Evolutionary conservation across 1,139 yeast species (phyloP).

Genomic region (Kodamaea sp.): DNA sequence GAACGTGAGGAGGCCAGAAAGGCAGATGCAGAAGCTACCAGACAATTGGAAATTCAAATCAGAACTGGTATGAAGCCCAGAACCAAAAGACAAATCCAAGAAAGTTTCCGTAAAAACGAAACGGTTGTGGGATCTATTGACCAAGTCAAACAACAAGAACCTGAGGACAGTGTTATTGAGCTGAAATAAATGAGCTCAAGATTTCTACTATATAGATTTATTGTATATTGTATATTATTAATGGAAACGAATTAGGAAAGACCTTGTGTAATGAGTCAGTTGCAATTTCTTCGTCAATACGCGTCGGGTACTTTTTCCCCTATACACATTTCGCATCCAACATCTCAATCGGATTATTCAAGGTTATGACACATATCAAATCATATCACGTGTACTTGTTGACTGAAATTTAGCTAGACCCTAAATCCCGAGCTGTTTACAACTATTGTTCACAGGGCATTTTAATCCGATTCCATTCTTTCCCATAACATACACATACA

Average conservation of each 20-base stretch:
- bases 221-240: background rate
- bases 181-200: too few species aligned
- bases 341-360: too few species aligned
- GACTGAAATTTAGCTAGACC: background rate
- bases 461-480: too few species aligned
- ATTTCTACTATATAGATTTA: too few species aligned
- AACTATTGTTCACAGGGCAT: too few species aligned
- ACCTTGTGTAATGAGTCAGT: too few species aligned
- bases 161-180: constrained; percentile 2
- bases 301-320: too few species aligned
- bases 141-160: constrained; percentile 30
- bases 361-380: too few species aligned
- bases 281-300: too few species aligned
- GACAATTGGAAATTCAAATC: constrained; percentile 44
- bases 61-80: constrained; percentile 44
- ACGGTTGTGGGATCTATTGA: constrained; percentile 66
- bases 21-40: constrained; percentile 53
- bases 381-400: constrained; percentile 9
- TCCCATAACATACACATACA: too few species aligned
- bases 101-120: constrained; percentile 64
- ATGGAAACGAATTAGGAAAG: background rate
- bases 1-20: constrained; percentile 53
- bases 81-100: constrained; percentile 54
- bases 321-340: too few species aligned
- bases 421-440: too few species aligned